These are phyloP conservation scores for Lichtheimia hyalospora DNA, from an alignment of 371 early-diverging fungal species.

Conservation along the genomic window DNA sequence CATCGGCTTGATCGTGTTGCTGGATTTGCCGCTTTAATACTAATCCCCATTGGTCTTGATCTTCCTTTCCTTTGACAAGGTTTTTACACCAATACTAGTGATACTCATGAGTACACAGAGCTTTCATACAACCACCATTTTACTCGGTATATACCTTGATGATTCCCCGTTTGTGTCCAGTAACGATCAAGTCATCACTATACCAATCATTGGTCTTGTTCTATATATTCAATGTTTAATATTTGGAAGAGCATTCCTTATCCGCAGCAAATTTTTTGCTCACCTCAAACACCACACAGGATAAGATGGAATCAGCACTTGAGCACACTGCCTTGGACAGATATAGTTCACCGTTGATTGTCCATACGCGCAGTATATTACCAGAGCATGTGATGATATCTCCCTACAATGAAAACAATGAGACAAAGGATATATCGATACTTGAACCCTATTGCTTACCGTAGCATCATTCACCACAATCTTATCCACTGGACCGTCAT, in stretches of 20 bases:
- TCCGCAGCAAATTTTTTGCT: neutral
- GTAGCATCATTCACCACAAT: conserved; percentile 63
- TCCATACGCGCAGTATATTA: conserved; percentile 62
- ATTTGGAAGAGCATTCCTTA: neutral
- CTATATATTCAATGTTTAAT: conserved; percentile 17
- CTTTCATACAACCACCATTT: neutral
- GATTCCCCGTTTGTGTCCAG: conserved; percentile 61
- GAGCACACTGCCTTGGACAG: conserved; percentile 54
- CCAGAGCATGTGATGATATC: conserved; percentile 74
- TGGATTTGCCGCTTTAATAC: conserved; percentile 25
- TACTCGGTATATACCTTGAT: conserved; percentile 28
- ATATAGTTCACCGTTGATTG: conserved; percentile 73
- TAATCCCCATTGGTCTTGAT: conserved; percentile 32
- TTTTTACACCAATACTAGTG: conserved; percentile 46
- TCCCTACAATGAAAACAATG: conserved; percentile 37
- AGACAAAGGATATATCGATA: neutral
- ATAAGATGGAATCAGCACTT: conserved; percentile 58
- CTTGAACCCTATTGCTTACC: conserved; percentile 25
- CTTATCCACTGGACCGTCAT: conserved; percentile 59
- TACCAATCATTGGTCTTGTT: conserved; percentile 47
- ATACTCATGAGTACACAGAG: neutral
- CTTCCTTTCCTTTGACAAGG: conserved; percentile 30
- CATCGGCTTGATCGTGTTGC: conserved; percentile 24
- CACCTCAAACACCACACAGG: conserved; percentile 61
- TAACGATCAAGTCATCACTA: conserved; percentile 47